A percentile compares a stretch with the other conserved stretches of the same genome.
Evolutionary conservation across 352 stramenopile genomes (phyloP).

Genomic region (Phytopythium delawarense): DNA sequence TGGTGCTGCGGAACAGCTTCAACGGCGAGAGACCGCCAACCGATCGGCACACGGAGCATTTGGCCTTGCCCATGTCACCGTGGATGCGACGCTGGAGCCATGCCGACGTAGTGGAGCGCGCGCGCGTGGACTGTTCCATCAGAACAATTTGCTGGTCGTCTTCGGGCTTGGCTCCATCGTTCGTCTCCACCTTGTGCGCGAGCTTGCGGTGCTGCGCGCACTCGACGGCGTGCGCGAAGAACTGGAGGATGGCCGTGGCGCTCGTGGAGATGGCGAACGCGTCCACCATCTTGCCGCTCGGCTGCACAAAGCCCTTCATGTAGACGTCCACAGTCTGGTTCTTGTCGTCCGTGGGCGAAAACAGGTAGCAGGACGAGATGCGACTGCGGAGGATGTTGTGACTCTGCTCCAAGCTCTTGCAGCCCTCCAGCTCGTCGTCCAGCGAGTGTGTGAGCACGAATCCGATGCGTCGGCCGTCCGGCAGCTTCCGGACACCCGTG

Average conservation of each 20-base stretch:
- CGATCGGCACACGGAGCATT: conserved; percentile 7
- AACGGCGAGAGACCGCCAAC: conserved; percentile 6
- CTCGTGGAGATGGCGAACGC: conserved; percentile 18
- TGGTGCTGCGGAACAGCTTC: conserved; percentile 7
- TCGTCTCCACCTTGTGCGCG: conserved; percentile 7
- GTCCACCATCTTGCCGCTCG: conserved; percentile 25
- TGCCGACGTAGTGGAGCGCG: background rate
- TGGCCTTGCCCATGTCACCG: conserved; percentile 1
- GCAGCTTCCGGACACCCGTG: conserved; percentile 17
- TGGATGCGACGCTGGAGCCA: conserved; percentile 1
- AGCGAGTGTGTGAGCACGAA: conserved; percentile 33
- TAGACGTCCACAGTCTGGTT: conserved; percentile 29
- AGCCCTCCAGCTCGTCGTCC: conserved; percentile 5
- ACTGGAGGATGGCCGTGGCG: conserved; percentile 18
- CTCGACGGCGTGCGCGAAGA: conserved; percentile 26
- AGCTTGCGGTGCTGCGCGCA: conserved; percentile 44
- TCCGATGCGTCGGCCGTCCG: conserved; percentile 21
- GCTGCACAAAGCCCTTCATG: conserved; percentile 29
- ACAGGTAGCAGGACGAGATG: conserved; percentile 26
- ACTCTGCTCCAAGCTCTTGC: background rate
- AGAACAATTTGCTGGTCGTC: conserved; percentile 11
- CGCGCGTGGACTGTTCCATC: background rate
- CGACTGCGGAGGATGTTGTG: conserved; percentile 16
- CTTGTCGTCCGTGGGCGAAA: conserved; percentile 19
- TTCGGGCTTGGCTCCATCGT: background rate